A percentile compares a stretch with the other conserved stretches of the same genome.
Evolutionary conservation across 495 filamentous ascomycete genomes (phyloP).

Genomic region (Aspergillus heteromorphus): DNA sequence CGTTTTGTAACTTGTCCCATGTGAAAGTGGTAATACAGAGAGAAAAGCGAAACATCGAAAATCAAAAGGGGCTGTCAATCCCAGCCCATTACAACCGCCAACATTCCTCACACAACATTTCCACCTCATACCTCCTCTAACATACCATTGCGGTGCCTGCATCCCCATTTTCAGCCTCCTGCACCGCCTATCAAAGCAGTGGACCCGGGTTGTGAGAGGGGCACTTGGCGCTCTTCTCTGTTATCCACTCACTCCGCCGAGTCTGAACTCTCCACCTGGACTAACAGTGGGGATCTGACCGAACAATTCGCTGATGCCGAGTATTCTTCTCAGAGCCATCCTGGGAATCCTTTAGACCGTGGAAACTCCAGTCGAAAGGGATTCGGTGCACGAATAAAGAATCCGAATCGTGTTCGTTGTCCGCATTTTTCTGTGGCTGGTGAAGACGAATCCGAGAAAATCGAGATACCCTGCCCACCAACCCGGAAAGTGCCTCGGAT

Average conservation of each 20-base stretch:
- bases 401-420: slow-evolving; percentile 51
- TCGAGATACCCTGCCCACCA: slow-evolving; percentile 68
- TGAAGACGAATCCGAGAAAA: slow-evolving; percentile 60
- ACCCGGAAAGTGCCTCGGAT: slow-evolving; percentile 55
- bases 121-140: slow-evolving; percentile 43
- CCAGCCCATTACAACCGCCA: slow-evolving; percentile 50
- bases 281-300: slow-evolving; percentile 87
- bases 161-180: slow-evolving; percentile 32
- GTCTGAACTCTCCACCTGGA: slow-evolving; percentile 78
- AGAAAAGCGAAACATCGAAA: background rate
- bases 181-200: slow-evolving; percentile 33
- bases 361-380: slow-evolving; percentile 32
- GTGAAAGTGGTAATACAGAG: background rate
- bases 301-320: slow-evolving; percentile 81
- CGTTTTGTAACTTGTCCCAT: background rate
- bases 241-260: slow-evolving; percentile 56
- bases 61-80: slow-evolving; percentile 34
- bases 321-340: slow-evolving; percentile 64
- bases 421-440: slow-evolving; percentile 37
- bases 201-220: slow-evolving; percentile 42
- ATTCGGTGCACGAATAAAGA: slow-evolving; percentile 27
- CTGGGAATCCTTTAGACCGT: slow-evolving; percentile 59
- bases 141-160: slow-evolving; percentile 55
- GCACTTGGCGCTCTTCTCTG: slow-evolving; percentile 47
- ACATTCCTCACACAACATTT: slow-evolving; percentile 52